These are phyloP conservation scores for Pascua guehoae DNA, from an alignment of 1,284 basidiomycete genomes.

Conservation along the genomic window DNA sequence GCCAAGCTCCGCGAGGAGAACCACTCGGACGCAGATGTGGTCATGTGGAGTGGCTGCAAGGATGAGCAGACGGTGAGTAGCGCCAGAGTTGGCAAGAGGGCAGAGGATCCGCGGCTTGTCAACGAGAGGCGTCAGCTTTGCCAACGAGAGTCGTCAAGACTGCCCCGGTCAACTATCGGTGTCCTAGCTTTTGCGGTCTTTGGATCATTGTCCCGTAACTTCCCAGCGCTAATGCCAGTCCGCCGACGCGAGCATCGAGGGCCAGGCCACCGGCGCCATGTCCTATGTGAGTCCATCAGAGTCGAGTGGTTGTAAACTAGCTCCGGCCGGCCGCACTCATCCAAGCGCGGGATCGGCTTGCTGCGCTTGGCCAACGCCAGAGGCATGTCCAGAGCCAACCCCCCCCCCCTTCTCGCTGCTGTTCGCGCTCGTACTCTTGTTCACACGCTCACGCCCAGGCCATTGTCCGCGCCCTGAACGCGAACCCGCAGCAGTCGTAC, in stretches of 20 bases:
- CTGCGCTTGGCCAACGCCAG: too few species aligned
- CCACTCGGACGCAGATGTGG: constrained; percentile 73
- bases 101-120: too few species aligned
- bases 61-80: constrained; percentile 68
- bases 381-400: too few species aligned
- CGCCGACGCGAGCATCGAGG: constrained; percentile 78
- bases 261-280: constrained; percentile 84
- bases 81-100: background rate
- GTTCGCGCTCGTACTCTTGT: background rate
- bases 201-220: too few species aligned
- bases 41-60: constrained; percentile 79
- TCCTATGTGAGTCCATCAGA: constrained; percentile 36
- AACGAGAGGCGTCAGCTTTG: too few species aligned
- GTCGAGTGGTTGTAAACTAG: too few species aligned
- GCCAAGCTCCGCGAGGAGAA: constrained; percentile 47
- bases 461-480: constrained; percentile 62
- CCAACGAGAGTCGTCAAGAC: background rate
- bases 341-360: too few species aligned
- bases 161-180: background rate
- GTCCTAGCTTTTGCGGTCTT: background rate
- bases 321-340: too few species aligned
- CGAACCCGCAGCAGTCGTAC: constrained; percentile 72
- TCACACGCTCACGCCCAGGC: constrained; percentile 54
- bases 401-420: too few species aligned
- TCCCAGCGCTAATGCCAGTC: constrained; percentile 22